A percentile compares a stretch with the other conserved stretches of the same genome.
phyloP scores from a whole-genome alignment of 2,329 filamentous ascomycete genomes.

The Colletotrichum nymphaeae region DNA sequence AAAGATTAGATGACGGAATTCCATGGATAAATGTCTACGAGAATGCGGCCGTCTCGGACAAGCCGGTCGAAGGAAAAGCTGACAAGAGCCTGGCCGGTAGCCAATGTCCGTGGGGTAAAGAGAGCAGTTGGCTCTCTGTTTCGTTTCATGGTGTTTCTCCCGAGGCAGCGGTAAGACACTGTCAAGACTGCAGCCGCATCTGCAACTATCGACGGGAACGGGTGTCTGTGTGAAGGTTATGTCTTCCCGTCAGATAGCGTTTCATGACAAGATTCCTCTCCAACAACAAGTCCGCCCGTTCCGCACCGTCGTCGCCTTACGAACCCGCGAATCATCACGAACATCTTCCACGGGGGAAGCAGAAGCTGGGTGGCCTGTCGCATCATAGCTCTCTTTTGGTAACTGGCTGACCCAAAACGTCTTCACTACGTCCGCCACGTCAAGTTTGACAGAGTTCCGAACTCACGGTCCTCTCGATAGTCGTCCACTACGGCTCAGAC shows the following conservation, averaged over 20 bases:
- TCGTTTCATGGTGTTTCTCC: slow-evolving; percentile 23
- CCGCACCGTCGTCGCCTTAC: background rate
- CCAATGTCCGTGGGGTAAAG: background rate
- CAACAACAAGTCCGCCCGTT: background rate
- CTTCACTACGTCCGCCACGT: background rate
- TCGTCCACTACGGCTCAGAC: background rate
- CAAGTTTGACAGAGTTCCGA: background rate
- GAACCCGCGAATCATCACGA: background rate
- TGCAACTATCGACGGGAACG: slow-evolving; percentile 21
- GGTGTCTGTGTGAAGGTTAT: slow-evolving; percentile 23
- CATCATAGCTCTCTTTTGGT: slow-evolving; percentile 6
- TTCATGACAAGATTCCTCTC: slow-evolving; percentile 16
- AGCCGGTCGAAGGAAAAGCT: background rate
- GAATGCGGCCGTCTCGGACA: slow-evolving; percentile 4
- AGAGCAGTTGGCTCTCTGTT: background rate
- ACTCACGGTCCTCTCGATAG: background rate
- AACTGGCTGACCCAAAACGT: slow-evolving; percentile 1
- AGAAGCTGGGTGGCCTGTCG: background rate
- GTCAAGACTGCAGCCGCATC: slow-evolving; percentile 17
- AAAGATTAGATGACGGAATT: slow-evolving; percentile 11
- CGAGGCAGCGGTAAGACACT: slow-evolving; percentile 18
- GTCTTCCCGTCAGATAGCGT: slow-evolving; percentile 7
- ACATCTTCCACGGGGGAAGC: background rate
- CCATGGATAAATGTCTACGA: background rate
- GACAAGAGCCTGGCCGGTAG: background rate